Conservation (phyloP, 768 basidiomycete species). For the Leccinum fibrillosum region DNA sequence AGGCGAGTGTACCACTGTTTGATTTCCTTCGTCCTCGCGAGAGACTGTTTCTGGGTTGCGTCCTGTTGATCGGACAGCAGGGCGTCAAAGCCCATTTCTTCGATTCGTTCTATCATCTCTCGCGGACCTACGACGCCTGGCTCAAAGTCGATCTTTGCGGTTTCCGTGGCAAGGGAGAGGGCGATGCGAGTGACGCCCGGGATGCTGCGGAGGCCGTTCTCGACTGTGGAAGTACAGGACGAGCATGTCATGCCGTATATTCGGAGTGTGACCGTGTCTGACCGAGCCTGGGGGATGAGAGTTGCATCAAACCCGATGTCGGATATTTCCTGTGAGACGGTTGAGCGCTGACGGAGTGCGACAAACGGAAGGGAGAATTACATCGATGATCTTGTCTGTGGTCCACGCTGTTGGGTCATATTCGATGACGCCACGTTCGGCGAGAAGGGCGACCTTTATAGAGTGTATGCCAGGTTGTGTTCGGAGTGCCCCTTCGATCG, state of each 20-base stretch:
- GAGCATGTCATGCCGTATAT: constrained; percentile 93
- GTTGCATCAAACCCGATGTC: constrained; percentile 92
- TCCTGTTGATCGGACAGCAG: constrained; percentile 79
- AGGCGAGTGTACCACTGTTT: constrained; percentile 85
- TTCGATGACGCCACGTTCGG: constrained; percentile 89
- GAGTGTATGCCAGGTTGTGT: constrained; percentile 83
- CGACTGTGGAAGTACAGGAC: constrained; percentile 75
- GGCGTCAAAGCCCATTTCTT: constrained; percentile 89
- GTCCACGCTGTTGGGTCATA: constrained; percentile 85
- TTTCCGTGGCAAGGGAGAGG: constrained; percentile 74
- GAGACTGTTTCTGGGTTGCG: constrained; percentile 79
- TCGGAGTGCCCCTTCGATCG: constrained; percentile 82
- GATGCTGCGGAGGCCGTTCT: constrained; percentile 59
- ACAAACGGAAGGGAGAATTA: constrained; percentile 26
- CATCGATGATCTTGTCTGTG: constrained; percentile 71
- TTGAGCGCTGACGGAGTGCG: constrained; percentile 3
- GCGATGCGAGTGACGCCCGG: constrained; percentile 74
- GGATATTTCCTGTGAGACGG: constrained; percentile 70
- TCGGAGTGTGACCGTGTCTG: constrained; percentile 69
- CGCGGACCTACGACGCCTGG: constrained; percentile 68
- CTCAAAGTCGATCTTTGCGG: constrained; percentile 75
- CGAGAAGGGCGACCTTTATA: constrained; percentile 93
- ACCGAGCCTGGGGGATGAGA: constrained; percentile 59
- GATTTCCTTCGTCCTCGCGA: constrained; percentile 88
- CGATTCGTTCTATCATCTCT: constrained; percentile 85